Evolutionary conservation across 2,329 filamentous ascomycete genomes (phyloP).

Genomic region (Colletotrichum sp.): DNA sequence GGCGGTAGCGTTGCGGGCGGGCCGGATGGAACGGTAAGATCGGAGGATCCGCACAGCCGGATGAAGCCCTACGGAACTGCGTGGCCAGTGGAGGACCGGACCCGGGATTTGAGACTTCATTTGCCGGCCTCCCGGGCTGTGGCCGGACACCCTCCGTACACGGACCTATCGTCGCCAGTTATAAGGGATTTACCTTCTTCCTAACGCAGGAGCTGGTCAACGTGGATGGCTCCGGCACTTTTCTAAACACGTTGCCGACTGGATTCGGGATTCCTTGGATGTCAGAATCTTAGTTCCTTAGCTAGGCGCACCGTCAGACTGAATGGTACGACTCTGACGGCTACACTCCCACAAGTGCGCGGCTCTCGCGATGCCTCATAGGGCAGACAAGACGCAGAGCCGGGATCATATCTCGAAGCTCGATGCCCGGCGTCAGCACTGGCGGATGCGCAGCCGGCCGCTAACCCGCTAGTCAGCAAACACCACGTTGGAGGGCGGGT

Average conservation of each 20-base stretch:
- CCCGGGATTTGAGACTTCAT: not conserved
- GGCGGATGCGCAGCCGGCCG: not conserved
- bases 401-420: not conserved
- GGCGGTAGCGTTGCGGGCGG: not conserved
- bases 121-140: not conserved
- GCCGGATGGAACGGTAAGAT: not conserved
- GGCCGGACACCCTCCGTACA: not conserved
- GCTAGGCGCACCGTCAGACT: not conserved
- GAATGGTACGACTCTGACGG: constrained; percentile 8
- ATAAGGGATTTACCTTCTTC: not conserved
- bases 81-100: not conserved
- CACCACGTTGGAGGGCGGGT: not conserved
- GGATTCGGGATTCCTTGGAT: not conserved
- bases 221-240: not conserved
- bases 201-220: not conserved
- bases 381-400: not conserved
- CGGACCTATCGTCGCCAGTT: not conserved
- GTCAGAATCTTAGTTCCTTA: not conserved
- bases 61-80: not conserved
- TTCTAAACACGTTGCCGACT: not conserved
- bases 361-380: not conserved
- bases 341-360: not conserved
- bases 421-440: not conserved
- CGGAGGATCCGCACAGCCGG: not conserved
- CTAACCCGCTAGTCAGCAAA: not conserved